phyloP scores from a whole-genome alignment of 2,329 filamentous ascomycete species.

The Zasmidium angulare region DNA sequence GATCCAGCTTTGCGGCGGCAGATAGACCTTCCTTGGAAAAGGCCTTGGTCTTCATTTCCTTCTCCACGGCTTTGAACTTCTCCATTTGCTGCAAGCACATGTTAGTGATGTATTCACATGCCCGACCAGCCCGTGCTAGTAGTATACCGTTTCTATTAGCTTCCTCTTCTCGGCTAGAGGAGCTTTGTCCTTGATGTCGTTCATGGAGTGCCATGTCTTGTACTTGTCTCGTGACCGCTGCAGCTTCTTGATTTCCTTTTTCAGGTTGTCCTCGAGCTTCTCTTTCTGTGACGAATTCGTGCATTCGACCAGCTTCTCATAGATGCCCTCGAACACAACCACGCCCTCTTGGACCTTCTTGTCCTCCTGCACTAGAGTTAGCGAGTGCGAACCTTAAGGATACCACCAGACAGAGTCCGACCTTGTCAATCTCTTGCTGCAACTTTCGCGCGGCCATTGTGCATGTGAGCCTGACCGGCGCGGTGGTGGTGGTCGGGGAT shows the following conservation, averaged over 20 bases:
- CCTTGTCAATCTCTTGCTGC: constrained; percentile 97
- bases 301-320: constrained; percentile 95
- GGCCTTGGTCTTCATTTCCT: constrained; percentile 99
- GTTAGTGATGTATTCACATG: constrained; percentile 20
- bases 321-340: constrained; percentile 86
- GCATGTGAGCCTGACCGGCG: constrained; percentile 1
- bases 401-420: constrained; percentile 35
- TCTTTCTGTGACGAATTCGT: constrained; percentile 94
- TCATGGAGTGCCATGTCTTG: constrained; percentile 97
- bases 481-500: not conserved
- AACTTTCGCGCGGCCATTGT: constrained; percentile 68
- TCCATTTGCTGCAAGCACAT: constrained; percentile 78
- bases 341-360: constrained; percentile 97
- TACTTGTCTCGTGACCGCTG: constrained; percentile 97
- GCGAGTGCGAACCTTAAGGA: not conserved
- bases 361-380: constrained; percentile 55
- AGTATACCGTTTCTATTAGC: constrained; percentile 88
- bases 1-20: constrained; percentile 87
- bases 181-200: constrained; percentile 99
- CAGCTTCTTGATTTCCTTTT: constrained; percentile 99
- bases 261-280: constrained; percentile 95
- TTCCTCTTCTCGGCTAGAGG: constrained; percentile 90
- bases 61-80: constrained; percentile 99
- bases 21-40: constrained; percentile 98
- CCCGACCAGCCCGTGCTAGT: not conserved